Conservation (phyloP, 805 yeast species). For the Jamesozyma lodderae region DNA sequence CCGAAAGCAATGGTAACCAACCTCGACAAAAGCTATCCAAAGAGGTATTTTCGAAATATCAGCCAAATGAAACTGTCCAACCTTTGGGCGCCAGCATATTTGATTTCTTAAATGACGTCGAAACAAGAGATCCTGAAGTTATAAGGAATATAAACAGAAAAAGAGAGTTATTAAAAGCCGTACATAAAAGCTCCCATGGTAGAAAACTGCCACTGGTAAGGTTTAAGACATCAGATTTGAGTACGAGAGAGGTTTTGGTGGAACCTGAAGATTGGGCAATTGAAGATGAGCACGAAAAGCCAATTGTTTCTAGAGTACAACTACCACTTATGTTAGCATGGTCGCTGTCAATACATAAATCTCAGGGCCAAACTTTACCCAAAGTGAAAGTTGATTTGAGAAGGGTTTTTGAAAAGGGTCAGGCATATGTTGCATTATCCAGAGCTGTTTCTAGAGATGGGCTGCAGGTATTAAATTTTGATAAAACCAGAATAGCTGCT, state of each 20-base stretch:
- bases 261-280: conserved; percentile 76
- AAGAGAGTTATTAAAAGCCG: conserved; percentile 33
- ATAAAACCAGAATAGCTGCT: conserved; percentile 52
- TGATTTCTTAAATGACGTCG: conserved; percentile 34
- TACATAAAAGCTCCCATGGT: conserved; percentile 37
- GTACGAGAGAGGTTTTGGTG: conserved; percentile 64
- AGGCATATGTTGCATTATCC: conserved; percentile 90
- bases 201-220: conserved; percentile 66
- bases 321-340: conserved; percentile 88
- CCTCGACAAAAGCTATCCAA: conserved; percentile 19
- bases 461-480: conserved; percentile 70
- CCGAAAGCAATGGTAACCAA: conserved; percentile 15
- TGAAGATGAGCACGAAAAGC: conserved; percentile 62
- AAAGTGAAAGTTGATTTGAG: conserved; percentile 69
- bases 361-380: conserved; percentile 87
- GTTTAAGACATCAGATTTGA: conserved; percentile 62
- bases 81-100: conserved; percentile 40
- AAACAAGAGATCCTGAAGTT: conserved; percentile 22
- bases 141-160: conserved; percentile 38
- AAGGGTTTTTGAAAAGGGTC: conserved; percentile 80
- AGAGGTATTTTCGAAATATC: conserved; percentile 16
- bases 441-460: conserved; percentile 82
- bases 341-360: conserved; percentile 92
- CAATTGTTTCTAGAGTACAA: conserved; percentile 66
- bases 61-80: conserved; percentile 7